phyloP scores from a whole-genome alignment of 768 basidiomycete species.

The Mrakia hoshinonis region DNA sequence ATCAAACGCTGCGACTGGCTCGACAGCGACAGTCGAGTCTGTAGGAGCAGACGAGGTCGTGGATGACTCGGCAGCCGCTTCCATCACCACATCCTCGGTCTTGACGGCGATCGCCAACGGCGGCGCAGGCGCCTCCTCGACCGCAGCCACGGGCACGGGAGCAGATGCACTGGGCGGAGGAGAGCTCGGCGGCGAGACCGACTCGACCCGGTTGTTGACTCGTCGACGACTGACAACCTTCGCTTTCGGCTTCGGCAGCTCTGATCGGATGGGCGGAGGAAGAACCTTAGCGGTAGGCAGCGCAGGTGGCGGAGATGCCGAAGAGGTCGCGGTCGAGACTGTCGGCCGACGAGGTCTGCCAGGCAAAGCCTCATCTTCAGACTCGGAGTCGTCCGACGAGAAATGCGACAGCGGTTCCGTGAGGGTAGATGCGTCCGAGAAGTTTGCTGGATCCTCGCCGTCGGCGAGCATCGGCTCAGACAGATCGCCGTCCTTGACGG shows the following conservation, averaged over 20 bases:
- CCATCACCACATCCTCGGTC: neutral
- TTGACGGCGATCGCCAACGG: neutral
- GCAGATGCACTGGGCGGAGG: neutral
- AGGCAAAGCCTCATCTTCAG: slow-evolving; percentile 3
- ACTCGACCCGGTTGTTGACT: slow-evolving; percentile 26
- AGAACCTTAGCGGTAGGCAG: neutral
- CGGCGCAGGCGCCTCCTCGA: neutral
- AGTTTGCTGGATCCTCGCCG: slow-evolving; percentile 20
- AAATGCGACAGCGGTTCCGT: slow-evolving; percentile 29
- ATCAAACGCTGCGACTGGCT: neutral
- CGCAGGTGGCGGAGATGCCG: neutral
- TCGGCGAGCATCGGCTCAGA: slow-evolving; percentile 4
- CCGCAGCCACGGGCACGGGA: neutral
- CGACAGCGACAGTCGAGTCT: neutral
- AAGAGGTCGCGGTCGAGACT: neutral
- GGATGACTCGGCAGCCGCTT: neutral
- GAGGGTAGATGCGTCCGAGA: slow-evolving; percentile 29
- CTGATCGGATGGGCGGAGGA: neutral
- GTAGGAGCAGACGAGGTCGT: neutral
- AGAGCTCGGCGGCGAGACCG: slow-evolving; percentile 19
- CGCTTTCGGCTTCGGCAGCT: neutral
- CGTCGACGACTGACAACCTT: slow-evolving; percentile 13
- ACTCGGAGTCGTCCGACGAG: slow-evolving; percentile 22
- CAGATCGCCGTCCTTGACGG: neutral
- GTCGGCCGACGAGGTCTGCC: slow-evolving; percentile 1